A percentile compares a stretch with the other conserved stretches of the same genome.
Conservation (phyloP, 306 rosid genomes). For the Acacia crassicarpa region DNA sequence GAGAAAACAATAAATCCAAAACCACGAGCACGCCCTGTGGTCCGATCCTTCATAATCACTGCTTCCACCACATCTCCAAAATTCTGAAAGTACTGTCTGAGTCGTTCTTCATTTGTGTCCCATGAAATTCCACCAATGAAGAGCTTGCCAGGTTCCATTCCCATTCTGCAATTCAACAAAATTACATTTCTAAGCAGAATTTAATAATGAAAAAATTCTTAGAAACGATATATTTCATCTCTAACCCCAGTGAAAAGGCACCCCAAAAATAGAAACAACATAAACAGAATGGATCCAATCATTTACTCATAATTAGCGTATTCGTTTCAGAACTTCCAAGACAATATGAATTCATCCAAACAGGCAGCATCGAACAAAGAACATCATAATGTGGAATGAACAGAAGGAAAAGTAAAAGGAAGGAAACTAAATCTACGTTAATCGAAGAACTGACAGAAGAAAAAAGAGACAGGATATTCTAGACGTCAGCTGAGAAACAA, state of each 20-base stretch:
- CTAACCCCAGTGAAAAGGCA: constrained; percentile 23
- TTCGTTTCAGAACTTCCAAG: background rate
- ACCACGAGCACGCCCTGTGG: constrained; percentile 61
- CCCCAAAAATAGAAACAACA: constrained; percentile 24
- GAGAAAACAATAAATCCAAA: constrained; percentile 58
- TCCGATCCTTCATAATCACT: constrained; percentile 64
- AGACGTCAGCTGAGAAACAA: constrained; percentile 9
- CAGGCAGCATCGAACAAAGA: constrained; percentile 28
- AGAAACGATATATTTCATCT: background rate
- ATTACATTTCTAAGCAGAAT: constrained; percentile 26
- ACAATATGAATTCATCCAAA: constrained; percentile 37
- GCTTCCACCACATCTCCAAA: constrained; percentile 58
- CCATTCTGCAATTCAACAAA: constrained; percentile 55
- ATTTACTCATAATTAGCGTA: constrained; percentile 18
- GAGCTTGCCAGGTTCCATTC: constrained; percentile 77
- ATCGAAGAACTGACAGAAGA: constrained; percentile 27
- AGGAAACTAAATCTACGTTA: constrained; percentile 44
- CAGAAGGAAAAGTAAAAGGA: constrained; percentile 4
- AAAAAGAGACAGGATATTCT: constrained; percentile 28
- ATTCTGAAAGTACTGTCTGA: constrained; percentile 52
- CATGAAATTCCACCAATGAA: constrained; percentile 87
- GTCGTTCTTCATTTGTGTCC: constrained; percentile 68
- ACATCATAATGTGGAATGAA: constrained; percentile 43
- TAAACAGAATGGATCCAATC: constrained; percentile 35
- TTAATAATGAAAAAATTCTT: constrained; percentile 2